Conservation (phyloP, 495 filamentous ascomycete genomes). For the Penicillium tannophilum region DNA sequence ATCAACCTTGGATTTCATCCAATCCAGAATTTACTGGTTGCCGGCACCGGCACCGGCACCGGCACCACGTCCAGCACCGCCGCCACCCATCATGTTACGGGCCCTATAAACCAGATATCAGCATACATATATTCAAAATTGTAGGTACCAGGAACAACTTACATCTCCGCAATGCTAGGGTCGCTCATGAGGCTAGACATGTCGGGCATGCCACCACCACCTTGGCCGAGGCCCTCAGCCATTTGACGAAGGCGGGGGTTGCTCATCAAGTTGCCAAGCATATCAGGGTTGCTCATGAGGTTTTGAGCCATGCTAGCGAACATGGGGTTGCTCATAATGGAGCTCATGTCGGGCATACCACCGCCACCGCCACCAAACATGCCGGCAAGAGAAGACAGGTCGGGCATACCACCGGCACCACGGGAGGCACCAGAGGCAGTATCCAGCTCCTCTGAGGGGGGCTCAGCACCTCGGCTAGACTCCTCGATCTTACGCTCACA, state of each 20-base stretch:
- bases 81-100: constrained; percentile 73
- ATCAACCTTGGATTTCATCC: constrained; percentile 12
- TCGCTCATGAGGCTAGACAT: constrained; percentile 82
- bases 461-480: constrained; percentile 49
- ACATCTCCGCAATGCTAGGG: constrained; percentile 91
- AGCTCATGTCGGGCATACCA: constrained; percentile 82
- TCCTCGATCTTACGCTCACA: constrained; percentile 82
- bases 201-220: constrained; percentile 81
- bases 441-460: constrained; percentile 53
- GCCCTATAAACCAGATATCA: constrained; percentile 54
- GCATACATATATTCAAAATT: constrained; percentile 11
- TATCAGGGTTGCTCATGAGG: constrained; percentile 91
- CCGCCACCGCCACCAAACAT: constrained; percentile 73
- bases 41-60: constrained; percentile 55
- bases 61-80: constrained; percentile 47
- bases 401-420: constrained; percentile 74
- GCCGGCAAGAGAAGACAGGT: constrained; percentile 68
- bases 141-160: constrained; percentile 42
- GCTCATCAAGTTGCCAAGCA: constrained; percentile 87
- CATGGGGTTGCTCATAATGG: constrained; percentile 97
- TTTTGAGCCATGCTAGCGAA: constrained; percentile 95
- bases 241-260: constrained; percentile 87
- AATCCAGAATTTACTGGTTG: constrained; percentile 13
- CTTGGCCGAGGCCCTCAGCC: constrained; percentile 58
- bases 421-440: constrained; percentile 47